A percentile compares a stretch with the other conserved stretches of the same genome.
Conservation (phyloP, 164 flowering plant genomes). For the Magnolia kwangsiensis region DNA sequence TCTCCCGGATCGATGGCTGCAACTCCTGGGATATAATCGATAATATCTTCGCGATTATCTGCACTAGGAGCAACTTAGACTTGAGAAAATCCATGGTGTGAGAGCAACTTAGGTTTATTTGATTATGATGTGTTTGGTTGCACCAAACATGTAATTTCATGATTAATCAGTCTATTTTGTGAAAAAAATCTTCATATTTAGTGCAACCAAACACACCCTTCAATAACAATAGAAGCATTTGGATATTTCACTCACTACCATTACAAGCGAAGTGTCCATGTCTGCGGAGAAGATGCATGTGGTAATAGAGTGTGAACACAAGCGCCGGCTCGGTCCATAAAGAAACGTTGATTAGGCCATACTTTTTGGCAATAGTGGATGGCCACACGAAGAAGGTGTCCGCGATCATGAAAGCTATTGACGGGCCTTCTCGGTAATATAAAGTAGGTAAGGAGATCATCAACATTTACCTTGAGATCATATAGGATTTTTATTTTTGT, state of each 20-base stretch:
- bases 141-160: background rate
- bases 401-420: slow-evolving; percentile 52
- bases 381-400: slow-evolving; percentile 88
- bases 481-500: too few relatives aligned
- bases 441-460: too few relatives aligned
- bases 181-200: background rate
- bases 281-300: slow-evolving; percentile 47
- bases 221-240: too few relatives aligned
- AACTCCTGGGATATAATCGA: slow-evolving; percentile 81
- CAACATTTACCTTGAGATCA: too few relatives aligned
- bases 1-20: slow-evolving; percentile 52
- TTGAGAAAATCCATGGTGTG: background rate
- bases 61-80: background rate
- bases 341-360: slow-evolving; percentile 47
- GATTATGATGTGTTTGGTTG: background rate
- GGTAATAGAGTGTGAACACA: slow-evolving; percentile 63
- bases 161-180: background rate
- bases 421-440: slow-evolving; percentile 21
- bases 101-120: background rate
- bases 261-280: slow-evolving; percentile 66
- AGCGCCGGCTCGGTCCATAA: slow-evolving; percentile 91
- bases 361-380: slow-evolving; percentile 54
- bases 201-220: background rate
- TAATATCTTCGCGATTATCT: slow-evolving; percentile 54
- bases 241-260: slow-evolving; percentile 28